phyloP scores from a whole-genome alignment of 2,329 filamentous ascomycete species.

The Lasiodiplodia citricola region DNA sequence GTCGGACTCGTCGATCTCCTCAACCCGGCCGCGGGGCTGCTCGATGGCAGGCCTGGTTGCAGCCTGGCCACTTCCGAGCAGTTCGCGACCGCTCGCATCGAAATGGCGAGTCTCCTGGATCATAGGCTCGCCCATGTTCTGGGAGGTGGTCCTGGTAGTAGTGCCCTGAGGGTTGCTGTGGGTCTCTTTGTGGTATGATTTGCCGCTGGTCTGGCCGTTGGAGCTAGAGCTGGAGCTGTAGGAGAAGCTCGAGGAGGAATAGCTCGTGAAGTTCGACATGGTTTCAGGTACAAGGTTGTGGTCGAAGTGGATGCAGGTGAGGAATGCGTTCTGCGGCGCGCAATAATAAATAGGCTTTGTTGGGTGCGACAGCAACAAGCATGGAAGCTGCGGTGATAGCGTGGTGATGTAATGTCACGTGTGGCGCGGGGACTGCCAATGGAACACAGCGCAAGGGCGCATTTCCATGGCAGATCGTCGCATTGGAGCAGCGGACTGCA shows the following conservation, averaged over 20 bases:
- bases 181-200: conserved; percentile 31
- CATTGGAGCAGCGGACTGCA: not conserved
- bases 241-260: conserved; percentile 5
- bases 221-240: conserved; percentile 31
- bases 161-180: conserved; percentile 35
- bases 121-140: conserved; percentile 37
- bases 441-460: not conserved
- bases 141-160: conserved; percentile 35
- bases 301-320: not conserved
- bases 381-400: not conserved
- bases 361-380: not conserved
- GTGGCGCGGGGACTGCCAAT: not conserved
- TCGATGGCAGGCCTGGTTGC: not conserved
- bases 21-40: not conserved
- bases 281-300: not conserved
- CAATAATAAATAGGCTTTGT: not conserved
- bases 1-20: conserved; percentile 21
- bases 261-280: conserved; percentile 12
- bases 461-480: not conserved
- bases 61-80: conserved; percentile 28
- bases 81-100: conserved; percentile 37
- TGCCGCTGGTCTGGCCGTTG: conserved; percentile 33
- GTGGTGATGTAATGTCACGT: conserved; percentile 12
- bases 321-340: too few relatives aligned
- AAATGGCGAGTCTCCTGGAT: conserved; percentile 36